Conservation (phyloP, 1,139 yeast genomes). For the Blastobotrys buckinghamii region DNA sequence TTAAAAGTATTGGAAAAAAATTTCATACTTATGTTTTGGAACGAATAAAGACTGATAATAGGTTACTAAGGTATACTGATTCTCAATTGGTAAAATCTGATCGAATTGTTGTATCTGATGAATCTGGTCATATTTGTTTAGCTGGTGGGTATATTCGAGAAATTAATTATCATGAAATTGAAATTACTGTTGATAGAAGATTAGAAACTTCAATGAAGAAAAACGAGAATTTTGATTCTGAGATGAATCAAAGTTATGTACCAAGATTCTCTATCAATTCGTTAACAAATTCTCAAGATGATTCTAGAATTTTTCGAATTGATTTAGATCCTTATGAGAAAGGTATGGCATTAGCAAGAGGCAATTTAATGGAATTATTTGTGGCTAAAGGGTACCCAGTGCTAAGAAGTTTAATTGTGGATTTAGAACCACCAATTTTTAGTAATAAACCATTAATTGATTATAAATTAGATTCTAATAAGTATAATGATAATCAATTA, state of each 20-base stretch:
- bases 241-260: conserved; percentile 4
- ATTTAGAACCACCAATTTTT: conserved; percentile 46
- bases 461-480: conserved; percentile 7
- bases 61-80: conserved; percentile 16
- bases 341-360: conserved; percentile 73
- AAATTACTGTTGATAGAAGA: conserved; percentile 46
- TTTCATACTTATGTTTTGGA: conserved; percentile 10
- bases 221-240: conserved; percentile 7
- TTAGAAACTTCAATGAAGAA: conserved; percentile 28
- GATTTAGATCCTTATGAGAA: conserved; percentile 77
- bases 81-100: conserved; percentile 29
- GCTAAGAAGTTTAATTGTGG: conserved; percentile 54
- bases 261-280: neutral
- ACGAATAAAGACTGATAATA: conserved; percentile 4
- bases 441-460: conserved; percentile 1
- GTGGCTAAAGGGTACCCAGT: conserved; percentile 43
- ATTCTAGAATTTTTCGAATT: conserved; percentile 43
- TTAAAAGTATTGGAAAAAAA: conserved; percentile 3
- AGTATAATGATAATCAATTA: conserved; percentile 63
- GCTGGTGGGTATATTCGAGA: conserved; percentile 54
- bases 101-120: conserved; percentile 67
- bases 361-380: conserved; percentile 66
- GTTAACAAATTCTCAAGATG: neutral
- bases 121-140: conserved; percentile 68
- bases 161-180: conserved; percentile 36